Evolutionary conservation across 192 early-diverging fungal genomes (phyloP).

Genomic region (Coemansia sp.): DNA sequence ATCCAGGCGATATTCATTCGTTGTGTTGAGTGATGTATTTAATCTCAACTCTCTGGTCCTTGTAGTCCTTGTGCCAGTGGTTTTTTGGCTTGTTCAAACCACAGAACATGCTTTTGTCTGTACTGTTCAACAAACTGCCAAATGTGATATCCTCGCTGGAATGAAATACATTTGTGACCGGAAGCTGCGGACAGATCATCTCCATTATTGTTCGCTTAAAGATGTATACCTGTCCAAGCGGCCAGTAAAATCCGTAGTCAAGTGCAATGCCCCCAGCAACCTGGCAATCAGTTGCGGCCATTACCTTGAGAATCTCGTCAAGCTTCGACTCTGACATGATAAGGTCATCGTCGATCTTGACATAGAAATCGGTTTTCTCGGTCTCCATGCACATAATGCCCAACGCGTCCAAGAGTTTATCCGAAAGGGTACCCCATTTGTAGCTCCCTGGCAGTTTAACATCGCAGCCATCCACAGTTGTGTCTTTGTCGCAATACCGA

Average conservation of each 20-base stretch:
- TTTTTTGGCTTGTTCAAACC: neutral
- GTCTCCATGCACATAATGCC: neutral
- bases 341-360: constrained; percentile 10
- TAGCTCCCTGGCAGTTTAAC: constrained; percentile 4
- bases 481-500: constrained; percentile 6
- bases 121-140: neutral
- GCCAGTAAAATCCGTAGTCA: constrained; percentile 5
- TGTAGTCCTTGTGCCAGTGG: constrained; percentile 12
- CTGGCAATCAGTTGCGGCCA: constrained; percentile 9
- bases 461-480: neutral
- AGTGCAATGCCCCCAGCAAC: constrained; percentile 4
- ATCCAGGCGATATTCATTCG: neutral
- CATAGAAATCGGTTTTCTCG: constrained; percentile 9
- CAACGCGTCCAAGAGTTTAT: neutral
- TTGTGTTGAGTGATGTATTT: constrained; percentile 1
- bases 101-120: constrained; percentile 2
- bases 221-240: constrained; percentile 5
- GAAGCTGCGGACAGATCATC: neutral
- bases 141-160: constrained; percentile 4
- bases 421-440: neutral
- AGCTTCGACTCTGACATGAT: constrained; percentile 11
- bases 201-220: neutral
- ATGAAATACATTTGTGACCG: neutral
- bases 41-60: neutral
- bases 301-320: neutral